phyloP scores from a whole-genome alignment of 1,139 yeast species.

The Taphrina communis region DNA sequence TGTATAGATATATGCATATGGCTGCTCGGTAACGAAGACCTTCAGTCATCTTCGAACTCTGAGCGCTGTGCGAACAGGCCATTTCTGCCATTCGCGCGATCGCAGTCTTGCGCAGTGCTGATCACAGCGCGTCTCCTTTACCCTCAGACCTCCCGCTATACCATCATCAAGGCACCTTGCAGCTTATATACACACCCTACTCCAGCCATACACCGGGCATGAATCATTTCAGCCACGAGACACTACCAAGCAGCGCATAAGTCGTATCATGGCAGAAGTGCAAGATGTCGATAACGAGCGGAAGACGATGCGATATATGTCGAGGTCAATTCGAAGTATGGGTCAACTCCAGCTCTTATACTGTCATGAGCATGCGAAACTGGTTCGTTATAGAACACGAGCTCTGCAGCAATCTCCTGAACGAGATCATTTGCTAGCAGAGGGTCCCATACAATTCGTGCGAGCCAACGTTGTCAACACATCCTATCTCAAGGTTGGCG shows the following conservation, averaged over 20 bases:
- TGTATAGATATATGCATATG: too few species aligned
- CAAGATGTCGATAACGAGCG: background rate
- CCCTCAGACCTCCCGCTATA: background rate
- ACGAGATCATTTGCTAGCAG: slow-evolving; percentile 5
- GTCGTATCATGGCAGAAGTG: background rate
- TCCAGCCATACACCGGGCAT: too few species aligned
- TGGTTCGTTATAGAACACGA: background rate
- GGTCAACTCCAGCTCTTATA: background rate
- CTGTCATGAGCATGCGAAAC: background rate
- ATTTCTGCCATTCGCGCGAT: background rate
- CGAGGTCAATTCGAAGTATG: slow-evolving; percentile 14
- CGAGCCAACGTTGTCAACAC: slow-evolving; percentile 5
- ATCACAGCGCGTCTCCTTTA: background rate
- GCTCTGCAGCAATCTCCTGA: background rate
- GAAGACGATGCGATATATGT: background rate
- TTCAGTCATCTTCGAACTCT: too few species aligned
- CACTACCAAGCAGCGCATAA: too few species aligned
- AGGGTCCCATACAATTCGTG: background rate
- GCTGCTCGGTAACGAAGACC: too few species aligned
- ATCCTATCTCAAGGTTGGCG: slow-evolving; percentile 7
- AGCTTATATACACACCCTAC: too few species aligned
- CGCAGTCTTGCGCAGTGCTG: slow-evolving; percentile 1
- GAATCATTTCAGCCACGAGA: too few species aligned
- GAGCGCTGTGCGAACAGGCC: background rate
- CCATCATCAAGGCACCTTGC: background rate